Conservation (phyloP, 2,329 filamentous ascomycete species). For the Ilyonectria sp. region DNA sequence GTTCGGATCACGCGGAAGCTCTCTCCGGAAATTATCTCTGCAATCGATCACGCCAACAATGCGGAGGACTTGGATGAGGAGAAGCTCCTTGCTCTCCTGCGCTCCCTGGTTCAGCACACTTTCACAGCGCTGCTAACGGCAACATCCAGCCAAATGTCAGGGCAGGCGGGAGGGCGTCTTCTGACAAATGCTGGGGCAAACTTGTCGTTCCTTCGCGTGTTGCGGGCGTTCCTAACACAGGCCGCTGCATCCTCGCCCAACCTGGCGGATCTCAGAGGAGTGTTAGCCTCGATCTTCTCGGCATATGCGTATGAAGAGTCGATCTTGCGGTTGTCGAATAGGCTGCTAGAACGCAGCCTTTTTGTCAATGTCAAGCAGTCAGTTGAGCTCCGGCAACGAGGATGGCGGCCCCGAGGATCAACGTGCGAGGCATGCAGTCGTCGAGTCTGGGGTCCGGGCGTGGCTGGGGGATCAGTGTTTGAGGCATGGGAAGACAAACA, state of each 20-base stretch:
- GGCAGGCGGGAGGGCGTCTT: conserved; percentile 53
- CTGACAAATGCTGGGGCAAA: conserved; percentile 65
- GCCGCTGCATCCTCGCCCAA: conserved; percentile 88
- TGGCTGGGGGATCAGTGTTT: conserved; percentile 80
- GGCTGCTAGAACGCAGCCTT: conserved; percentile 88
- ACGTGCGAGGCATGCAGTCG: conserved; percentile 89
- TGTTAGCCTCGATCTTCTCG: conserved; percentile 91
- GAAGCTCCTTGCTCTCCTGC: conserved; percentile 77
- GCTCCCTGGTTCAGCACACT: conserved; percentile 87
- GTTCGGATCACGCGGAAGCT: conserved; percentile 76
- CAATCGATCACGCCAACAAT: conserved; percentile 46
- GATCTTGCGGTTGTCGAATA: conserved; percentile 87
- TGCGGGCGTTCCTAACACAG: conserved; percentile 88
- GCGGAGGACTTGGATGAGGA: conserved; percentile 65
- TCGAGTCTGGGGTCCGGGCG: conserved; percentile 90
- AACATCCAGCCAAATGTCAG: conserved; percentile 69
- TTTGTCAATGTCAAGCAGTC: conserved; percentile 87
- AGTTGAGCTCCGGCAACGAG: conserved; percentile 81
- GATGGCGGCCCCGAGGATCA: conserved; percentile 90
- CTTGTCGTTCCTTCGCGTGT: conserved; percentile 87
- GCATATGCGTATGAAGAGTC: conserved; percentile 97
- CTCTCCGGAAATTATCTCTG: conserved; percentile 67
- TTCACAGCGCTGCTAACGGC: conserved; percentile 89
- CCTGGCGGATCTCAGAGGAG: conserved; percentile 86
- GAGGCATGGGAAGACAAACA: conserved; percentile 83